phyloP scores from a whole-genome alignment of 2,329 filamentous ascomycete species.

The Claviceps monticola region DNA sequence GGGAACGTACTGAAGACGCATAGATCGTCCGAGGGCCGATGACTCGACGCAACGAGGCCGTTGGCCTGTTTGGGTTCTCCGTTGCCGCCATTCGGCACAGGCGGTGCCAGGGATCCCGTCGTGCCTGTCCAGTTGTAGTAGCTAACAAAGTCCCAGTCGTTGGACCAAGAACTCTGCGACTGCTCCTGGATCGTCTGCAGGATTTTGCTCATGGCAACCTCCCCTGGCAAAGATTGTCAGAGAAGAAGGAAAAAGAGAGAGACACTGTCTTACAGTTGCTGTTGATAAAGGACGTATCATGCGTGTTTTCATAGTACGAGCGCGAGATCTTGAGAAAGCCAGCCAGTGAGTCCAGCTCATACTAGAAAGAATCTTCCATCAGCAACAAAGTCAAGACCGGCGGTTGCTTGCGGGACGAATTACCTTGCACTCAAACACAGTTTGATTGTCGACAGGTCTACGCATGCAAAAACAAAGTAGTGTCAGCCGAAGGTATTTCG shows the following conservation, averaged over 20 bases:
- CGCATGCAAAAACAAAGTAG: not conserved
- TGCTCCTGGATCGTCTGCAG: constrained; percentile 14
- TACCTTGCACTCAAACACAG: constrained; percentile 17
- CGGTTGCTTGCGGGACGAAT: not conserved
- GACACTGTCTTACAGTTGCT: constrained; percentile 11
- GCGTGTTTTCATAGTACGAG: constrained; percentile 60
- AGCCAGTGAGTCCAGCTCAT: constrained; percentile 78
- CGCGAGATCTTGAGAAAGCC: constrained; percentile 71
- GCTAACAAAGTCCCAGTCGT: constrained; percentile 14
- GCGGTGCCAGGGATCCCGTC: constrained; percentile 11
- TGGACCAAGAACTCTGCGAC: constrained; percentile 13
- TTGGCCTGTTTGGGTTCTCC: constrained; percentile 69
- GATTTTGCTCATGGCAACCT: constrained; percentile 30
- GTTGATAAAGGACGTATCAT: constrained; percentile 52
- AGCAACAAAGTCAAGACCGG: not conserved
- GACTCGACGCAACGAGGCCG: constrained; percentile 64
- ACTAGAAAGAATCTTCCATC: constrained; percentile 30
- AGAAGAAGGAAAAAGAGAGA: not conserved
- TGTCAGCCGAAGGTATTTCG: not conserved
- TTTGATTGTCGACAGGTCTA: constrained; percentile 14
- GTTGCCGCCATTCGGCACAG: constrained; percentile 51
- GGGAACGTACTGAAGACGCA: constrained; percentile 43
- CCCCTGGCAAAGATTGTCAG: constrained; percentile 43
- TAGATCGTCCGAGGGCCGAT: constrained; percentile 73
- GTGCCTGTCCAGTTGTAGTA: constrained; percentile 18